phyloP scores from a whole-genome alignment of 257 asterid genomes.

The Solanum clarkiae region DNA sequence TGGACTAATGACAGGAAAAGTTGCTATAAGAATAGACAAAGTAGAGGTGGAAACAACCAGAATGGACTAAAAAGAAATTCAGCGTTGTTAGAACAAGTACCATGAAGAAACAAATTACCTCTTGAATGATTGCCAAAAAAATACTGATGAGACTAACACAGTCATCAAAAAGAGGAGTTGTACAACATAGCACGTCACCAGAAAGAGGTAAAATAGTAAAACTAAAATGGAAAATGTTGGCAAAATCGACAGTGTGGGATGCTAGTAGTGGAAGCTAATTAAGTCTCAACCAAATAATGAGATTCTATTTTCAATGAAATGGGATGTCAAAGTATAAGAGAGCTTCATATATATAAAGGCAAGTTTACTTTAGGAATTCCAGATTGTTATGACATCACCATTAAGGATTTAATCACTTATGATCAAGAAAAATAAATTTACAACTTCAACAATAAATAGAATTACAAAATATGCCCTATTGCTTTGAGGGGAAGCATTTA shows the following conservation, averaged over 20 bases:
- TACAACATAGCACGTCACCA: neutral
- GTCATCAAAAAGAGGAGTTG: neutral
- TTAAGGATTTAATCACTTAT: neutral
- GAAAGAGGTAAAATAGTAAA: neutral
- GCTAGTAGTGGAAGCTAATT: neutral
- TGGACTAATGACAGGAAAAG: neutral
- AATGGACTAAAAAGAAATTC: neutral
- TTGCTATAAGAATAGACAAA: neutral
- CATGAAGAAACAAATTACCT: neutral
- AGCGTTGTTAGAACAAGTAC: neutral
- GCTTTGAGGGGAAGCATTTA: neutral
- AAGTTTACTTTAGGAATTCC: neutral
- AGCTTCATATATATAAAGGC: neutral
- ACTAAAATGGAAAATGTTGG: neutral
- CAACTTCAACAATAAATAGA: neutral
- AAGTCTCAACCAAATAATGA: neutral
- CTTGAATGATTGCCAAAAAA: neutral
- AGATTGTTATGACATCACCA: neutral
- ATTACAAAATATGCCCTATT: neutral
- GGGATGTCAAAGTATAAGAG: neutral
- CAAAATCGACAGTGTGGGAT: neutral
- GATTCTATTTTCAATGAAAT: neutral
- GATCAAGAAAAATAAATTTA: neutral
- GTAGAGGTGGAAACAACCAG: neutral
- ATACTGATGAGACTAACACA: neutral